Evolutionary conservation across 345 rosid genomes (phyloP).

Genomic region (Eutrema heterophyllum): DNA sequence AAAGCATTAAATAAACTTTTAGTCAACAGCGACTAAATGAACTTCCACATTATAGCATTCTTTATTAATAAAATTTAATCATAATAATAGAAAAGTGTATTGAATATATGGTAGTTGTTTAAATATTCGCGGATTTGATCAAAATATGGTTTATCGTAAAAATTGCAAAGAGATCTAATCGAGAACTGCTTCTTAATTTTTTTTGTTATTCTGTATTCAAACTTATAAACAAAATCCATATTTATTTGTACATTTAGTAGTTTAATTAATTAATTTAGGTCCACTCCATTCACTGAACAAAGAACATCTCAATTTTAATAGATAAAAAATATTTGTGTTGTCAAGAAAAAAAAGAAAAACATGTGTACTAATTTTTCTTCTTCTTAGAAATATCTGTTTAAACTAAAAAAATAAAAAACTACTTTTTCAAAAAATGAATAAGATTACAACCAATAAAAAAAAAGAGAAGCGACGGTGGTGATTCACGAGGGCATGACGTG

Average conservation of each 20-base stretch:
- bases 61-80: background rate
- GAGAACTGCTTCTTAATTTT: background rate
- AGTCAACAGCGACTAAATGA: background rate
- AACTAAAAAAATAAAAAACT: background rate
- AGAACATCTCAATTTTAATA: background rate
- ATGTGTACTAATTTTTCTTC: background rate
- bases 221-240: background rate
- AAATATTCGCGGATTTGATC: background rate
- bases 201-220: background rate
- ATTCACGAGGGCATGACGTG: constrained; percentile 51
- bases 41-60: background rate
- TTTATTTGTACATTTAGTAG: background rate
- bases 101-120: background rate
- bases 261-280: background rate
- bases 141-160: background rate
- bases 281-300: background rate
- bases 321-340: background rate
- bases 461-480: constrained; percentile 20
- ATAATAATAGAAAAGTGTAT: background rate
- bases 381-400: background rate
- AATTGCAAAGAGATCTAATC: background rate
- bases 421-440: background rate
- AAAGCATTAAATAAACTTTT: background rate
- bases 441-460: constrained; percentile 3
- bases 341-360: background rate